Percentiles rank a stretch among this genome's conserved stretches.
phyloP scores from a whole-genome alignment of 1,139 yeast species.

The Candida sp. region DNA sequence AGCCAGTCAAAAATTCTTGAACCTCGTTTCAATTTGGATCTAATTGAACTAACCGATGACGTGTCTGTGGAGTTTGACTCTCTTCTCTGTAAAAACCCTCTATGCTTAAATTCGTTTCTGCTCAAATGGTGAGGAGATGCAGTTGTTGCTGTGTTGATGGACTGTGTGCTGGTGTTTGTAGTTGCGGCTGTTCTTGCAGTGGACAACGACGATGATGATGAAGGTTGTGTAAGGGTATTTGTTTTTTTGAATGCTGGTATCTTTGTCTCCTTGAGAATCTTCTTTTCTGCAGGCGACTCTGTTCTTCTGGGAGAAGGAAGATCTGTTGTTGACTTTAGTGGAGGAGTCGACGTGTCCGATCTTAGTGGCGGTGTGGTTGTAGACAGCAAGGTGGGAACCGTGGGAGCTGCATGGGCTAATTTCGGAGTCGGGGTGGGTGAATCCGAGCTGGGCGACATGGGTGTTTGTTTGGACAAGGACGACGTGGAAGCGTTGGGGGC shows the following conservation, averaged over 20 bases:
- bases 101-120: conserved; percentile 3
- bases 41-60: conserved; percentile 6
- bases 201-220: conserved; percentile 8
- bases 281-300: conserved; percentile 32
- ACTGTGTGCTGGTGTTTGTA: neutral
- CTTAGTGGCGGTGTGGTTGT: neutral
- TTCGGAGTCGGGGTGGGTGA: too few species aligned
- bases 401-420: too few species aligned
- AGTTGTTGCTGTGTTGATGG: neutral
- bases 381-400: too few species aligned
- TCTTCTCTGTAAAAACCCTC: conserved; percentile 1
- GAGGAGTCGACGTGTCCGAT: neutral
- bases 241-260: conserved; percentile 29
- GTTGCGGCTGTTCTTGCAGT: conserved; percentile 3
- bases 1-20: conserved; percentile 17
- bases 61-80: conserved; percentile 3
- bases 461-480: conserved; percentile 1
- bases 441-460: neutral
- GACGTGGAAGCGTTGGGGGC: conserved; percentile 5
- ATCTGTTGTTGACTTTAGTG: neutral
- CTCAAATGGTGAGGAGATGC: conserved; percentile 7
- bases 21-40: conserved; percentile 9
- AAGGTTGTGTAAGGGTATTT: neutral
- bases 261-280: conserved; percentile 29
- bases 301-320: conserved; percentile 26